phyloP scores from a whole-genome alignment of 805 yeast species.

The Cyberlindnera saturnus region DNA sequence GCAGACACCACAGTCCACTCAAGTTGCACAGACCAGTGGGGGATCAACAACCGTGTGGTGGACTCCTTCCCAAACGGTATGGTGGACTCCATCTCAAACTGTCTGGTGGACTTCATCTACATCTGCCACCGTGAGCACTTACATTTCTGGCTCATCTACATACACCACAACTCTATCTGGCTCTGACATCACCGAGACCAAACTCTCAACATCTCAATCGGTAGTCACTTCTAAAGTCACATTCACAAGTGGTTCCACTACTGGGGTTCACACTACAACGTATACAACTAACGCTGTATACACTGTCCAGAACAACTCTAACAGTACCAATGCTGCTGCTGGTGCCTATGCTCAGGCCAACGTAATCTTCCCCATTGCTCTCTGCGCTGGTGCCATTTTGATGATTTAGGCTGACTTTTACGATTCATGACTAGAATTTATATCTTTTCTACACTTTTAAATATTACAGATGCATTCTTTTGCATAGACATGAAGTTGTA shows the following conservation, averaged over 20 bases:
- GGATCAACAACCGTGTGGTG: constrained; percentile 18
- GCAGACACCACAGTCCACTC: not conserved
- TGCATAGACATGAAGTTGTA: no score
- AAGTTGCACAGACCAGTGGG: not conserved
- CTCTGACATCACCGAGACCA: no score
- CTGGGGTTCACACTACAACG: constrained; percentile 11
- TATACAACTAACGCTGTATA: constrained; percentile 10
- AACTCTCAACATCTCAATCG: constrained; percentile 6
- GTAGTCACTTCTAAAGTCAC: constrained; percentile 9
- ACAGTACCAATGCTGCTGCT: constrained; percentile 10
- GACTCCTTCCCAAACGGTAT: constrained; percentile 10
- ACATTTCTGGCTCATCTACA: constrained; percentile 1
- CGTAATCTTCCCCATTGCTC: constrained; percentile 8
- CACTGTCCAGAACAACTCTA: constrained; percentile 10
- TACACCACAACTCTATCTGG: not conserved
- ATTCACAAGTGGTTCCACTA: constrained; percentile 11
- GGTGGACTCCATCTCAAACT: constrained; percentile 11
- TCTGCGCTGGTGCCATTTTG: constrained; percentile 10
- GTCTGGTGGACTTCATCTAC: constrained; percentile 12
- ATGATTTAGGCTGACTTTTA: not conserved
- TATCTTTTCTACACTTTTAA: not conserved
- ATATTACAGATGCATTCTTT: no score
- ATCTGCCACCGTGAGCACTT: not conserved
- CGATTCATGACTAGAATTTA: not conserved
- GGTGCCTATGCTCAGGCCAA: constrained; percentile 3